Conservation (phyloP, 2,329 filamentous ascomycete species). For the Dactylellina drechsleri region DNA sequence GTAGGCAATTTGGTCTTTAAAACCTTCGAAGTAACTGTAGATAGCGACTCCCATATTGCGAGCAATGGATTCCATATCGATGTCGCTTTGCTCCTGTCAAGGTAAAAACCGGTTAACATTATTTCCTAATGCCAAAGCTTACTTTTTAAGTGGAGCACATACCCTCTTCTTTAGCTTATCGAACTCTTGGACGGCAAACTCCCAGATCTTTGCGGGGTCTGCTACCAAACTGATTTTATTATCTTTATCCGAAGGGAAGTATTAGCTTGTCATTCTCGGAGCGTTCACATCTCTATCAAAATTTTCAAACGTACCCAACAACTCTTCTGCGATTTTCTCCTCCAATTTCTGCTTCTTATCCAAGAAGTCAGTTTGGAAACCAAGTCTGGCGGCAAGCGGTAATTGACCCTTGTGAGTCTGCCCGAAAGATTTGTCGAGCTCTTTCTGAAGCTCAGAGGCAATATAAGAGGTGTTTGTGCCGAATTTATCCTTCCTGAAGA, state of each 20-base stretch:
- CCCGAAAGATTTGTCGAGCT: constrained; percentile 18
- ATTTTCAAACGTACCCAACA: constrained; percentile 32
- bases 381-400: constrained; percentile 24
- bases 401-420: constrained; percentile 34
- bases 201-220: constrained; percentile 43
- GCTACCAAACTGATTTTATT: constrained; percentile 33
- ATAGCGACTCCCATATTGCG: constrained; percentile 46
- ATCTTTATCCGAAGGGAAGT: background rate
- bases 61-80: constrained; percentile 37
- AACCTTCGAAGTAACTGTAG: constrained; percentile 40
- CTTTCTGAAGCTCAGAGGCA: constrained; percentile 32
- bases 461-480: constrained; percentile 41
- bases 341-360: constrained; percentile 36
- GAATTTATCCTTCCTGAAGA: constrained; percentile 35
- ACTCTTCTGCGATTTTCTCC: constrained; percentile 24
- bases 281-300: too few species aligned
- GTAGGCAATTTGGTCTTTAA: constrained; percentile 24
- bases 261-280: too few species aligned
- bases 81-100: constrained; percentile 23
- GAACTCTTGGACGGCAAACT: constrained; percentile 23
- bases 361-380: constrained; percentile 25
- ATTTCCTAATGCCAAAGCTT: background rate
- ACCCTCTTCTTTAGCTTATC: constrained; percentile 49
- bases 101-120: background rate
- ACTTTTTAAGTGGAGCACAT: constrained; percentile 1